These are phyloP conservation scores for Aurantiochytrium sp. DNA, from an alignment of 108 stramenopile species.

Conservation along the genomic window DNA sequence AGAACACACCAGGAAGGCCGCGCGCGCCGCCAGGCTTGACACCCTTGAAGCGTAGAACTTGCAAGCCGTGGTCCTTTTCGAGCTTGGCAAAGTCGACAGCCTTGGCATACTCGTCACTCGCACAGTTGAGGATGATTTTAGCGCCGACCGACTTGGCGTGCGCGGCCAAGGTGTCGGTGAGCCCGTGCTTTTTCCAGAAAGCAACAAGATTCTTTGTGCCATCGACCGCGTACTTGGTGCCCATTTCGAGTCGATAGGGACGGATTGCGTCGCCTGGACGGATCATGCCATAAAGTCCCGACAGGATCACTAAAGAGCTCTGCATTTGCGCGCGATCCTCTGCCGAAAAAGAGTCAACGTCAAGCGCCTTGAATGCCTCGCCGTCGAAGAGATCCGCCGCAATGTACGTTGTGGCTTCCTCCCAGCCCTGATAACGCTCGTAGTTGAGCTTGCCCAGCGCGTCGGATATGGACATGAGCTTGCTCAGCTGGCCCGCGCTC, in stretches of 20 bases:
- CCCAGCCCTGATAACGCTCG: neutral
- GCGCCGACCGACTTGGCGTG: neutral
- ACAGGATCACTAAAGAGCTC: neutral
- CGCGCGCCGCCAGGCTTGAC: neutral
- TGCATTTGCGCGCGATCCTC: neutral
- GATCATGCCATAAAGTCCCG: neutral
- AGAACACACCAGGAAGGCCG: neutral
- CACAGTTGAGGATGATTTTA: neutral
- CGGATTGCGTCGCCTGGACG: neutral
- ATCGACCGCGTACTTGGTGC: neutral
- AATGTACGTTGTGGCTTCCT: neutral
- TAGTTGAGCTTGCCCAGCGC: neutral
- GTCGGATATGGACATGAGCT: conserved; percentile 4
- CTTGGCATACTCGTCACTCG: neutral
- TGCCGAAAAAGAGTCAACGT: neutral
- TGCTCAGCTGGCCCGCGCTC: neutral
- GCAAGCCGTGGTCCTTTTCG: neutral
- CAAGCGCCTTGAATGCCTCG: neutral
- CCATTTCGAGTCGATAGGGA: neutral
- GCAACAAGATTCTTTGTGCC: neutral
- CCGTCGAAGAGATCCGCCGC: neutral
- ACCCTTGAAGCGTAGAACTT: neutral
- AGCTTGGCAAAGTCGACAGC: neutral
- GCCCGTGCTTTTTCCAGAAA: neutral
- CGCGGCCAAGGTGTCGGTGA: neutral